Base-by-base conservation (phyloP, 371 early-diverging fungal species). In the Mucor ambiguus region DNA sequence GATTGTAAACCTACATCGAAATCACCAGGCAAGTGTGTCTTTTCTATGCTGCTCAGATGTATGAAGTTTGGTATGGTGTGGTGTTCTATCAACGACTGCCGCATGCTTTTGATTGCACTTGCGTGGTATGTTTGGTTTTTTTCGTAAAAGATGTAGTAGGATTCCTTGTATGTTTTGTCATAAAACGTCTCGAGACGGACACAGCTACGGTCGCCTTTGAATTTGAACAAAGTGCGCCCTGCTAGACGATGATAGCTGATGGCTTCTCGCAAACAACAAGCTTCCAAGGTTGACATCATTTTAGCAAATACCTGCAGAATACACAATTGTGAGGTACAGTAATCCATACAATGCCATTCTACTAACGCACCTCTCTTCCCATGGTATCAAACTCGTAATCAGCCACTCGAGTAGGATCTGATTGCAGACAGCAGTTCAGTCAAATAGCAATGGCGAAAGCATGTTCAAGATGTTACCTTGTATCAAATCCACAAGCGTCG, bases 181-280 rank as follows among this genome's bases (percentile, higher is more conserved):
- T 78, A 81, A 61, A 77, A 81, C n/a, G 82, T 81, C 18, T 81
- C 82, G n/a, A 81, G 41, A 9, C 82, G 73, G 11, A 81, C 68
- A 41, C 76, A 75, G 1, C 46, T 63, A 33, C 70, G 68, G 0
- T 61, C 28, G 3, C 64, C 57, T 26, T 74, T 74, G 24, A 73
- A 77, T 3, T 60, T 60, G 44, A 79, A 78, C n/a, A 63, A 65
- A 1, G 77, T 72, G 5, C 71, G 68, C 1, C 79, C 79, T 10
- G 67, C 44, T 11, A 81, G 49, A 9, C 80, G 75, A 64, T 80
- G 74, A 63, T 75, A 75, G 14, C 74, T 74, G 20, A 80, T 58
- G 7, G 75, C 22, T 65, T 80, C 80, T 54, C 72, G 74, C 6
- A 74, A 49, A 35, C 72, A 74, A 20, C 77, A 70, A 5, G 61